Evolutionary conservation across 2,329 filamentous ascomycete species (phyloP).

Genomic region (Nigrospora oryzae): DNA sequence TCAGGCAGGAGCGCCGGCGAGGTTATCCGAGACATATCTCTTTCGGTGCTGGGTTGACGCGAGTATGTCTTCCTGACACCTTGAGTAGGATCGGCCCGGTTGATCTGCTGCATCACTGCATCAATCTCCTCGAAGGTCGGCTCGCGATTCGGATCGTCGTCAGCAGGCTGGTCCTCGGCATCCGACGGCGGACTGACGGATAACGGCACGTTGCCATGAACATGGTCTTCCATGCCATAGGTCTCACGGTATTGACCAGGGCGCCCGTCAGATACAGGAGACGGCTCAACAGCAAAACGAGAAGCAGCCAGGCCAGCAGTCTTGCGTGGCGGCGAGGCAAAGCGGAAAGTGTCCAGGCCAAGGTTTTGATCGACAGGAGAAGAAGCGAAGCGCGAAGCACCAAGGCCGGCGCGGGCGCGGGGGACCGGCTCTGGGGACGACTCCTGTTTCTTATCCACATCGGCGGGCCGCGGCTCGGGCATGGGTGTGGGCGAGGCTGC

Average conservation of each 20-base stretch:
- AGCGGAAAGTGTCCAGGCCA: conserved; percentile 18
- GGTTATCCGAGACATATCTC: conserved; percentile 24
- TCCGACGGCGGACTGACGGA: conserved; percentile 20
- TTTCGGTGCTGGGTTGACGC: conserved; percentile 32
- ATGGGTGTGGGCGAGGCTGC: conserved; percentile 23
- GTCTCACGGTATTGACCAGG: conserved; percentile 2
- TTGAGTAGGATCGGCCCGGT: conserved; percentile 63
- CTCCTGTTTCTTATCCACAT: conserved; percentile 5
- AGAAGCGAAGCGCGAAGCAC: conserved; percentile 23
- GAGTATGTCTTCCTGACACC: conserved; percentile 59
- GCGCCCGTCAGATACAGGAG: conserved; percentile 20
- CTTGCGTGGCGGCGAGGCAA: conserved; percentile 34
- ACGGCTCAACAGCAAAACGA: conserved; percentile 32
- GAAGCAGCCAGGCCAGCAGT: conserved; percentile 33
- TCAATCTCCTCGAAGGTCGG: conserved; percentile 78
- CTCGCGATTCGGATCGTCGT: conserved; percentile 21
- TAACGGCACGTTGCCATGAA: conserved; percentile 6
- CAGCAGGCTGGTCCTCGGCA: conserved; percentile 11
- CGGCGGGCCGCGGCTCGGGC: conserved; percentile 14
- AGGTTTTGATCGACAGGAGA: conserved; percentile 26
- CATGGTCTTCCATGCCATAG: conserved; percentile 3
- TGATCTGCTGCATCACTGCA: conserved; percentile 81
- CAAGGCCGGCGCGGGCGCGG: conserved; percentile 13
- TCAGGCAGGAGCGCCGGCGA: conserved; percentile 44
- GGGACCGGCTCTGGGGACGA: conserved; percentile 10